Evolutionary conservation across 495 filamentous ascomycete species (phyloP).

Genomic region (Cladorrhinum samala): DNA sequence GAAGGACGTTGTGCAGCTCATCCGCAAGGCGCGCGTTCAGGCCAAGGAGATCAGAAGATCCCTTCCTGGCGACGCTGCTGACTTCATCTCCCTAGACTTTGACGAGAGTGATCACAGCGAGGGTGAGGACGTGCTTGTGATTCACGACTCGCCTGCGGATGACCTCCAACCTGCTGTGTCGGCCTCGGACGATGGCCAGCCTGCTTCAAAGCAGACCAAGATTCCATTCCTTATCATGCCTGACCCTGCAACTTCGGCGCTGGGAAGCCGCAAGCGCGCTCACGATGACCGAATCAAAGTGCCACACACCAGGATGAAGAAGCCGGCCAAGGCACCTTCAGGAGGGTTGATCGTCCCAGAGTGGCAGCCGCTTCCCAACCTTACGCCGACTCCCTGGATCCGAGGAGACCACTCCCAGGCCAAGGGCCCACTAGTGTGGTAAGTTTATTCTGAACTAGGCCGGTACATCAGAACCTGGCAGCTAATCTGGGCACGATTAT

Average conservation of each 20-base stretch:
- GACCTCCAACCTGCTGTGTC: no score
- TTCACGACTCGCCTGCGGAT: no score
- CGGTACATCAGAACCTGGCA: no score
- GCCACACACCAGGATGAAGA: slow-evolving; percentile 40
- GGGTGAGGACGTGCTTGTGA: slow-evolving; percentile 1
- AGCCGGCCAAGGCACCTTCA: slow-evolving; percentile 32
- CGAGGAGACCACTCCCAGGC: slow-evolving; percentile 42
- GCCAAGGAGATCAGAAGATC: slow-evolving; percentile 46
- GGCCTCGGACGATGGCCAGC: slow-evolving; percentile 1
- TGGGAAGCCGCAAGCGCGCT: slow-evolving; percentile 57
- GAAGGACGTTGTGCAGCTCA: slow-evolving; percentile 78
- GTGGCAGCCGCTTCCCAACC: slow-evolving; percentile 46
- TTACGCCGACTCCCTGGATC: slow-evolving; percentile 57
- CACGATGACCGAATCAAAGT: slow-evolving; percentile 60
- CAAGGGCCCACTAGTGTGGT: slow-evolving; percentile 45
- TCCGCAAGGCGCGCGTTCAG: slow-evolving; percentile 72
- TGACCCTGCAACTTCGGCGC: no score
- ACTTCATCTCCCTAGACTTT: slow-evolving; percentile 78
- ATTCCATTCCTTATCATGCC: background rate
- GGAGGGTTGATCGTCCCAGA: slow-evolving; percentile 46
- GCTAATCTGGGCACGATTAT: background rate
- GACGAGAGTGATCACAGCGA: slow-evolving; percentile 43
- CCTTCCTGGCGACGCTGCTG: slow-evolving; percentile 51
- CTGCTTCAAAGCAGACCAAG: background rate
- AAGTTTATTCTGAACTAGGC: slow-evolving; percentile 19